Percentiles rank a stretch among this genome's conserved stretches.
These are phyloP conservation scores for Lachancea dasiensis DNA, from an alignment of 805 yeast genomes.

Conservation along the genomic window DNA sequence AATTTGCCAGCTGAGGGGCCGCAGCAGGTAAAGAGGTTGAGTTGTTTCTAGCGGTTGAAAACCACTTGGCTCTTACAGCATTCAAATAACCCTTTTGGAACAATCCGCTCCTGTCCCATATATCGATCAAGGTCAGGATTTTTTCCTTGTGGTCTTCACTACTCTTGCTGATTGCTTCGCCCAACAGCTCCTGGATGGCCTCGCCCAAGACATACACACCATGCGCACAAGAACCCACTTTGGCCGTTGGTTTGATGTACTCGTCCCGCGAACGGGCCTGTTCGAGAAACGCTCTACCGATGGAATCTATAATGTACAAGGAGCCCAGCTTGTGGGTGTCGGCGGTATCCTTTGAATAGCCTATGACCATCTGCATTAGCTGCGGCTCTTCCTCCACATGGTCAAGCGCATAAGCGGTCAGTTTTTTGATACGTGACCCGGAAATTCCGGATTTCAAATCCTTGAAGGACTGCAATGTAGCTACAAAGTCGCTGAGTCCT, in stretches of 20 bases:
- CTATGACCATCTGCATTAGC: conserved; percentile 24
- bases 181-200: conserved; percentile 56
- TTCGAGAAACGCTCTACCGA: conserved; percentile 79
- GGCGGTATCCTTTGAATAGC: conserved; percentile 63
- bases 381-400: conserved; percentile 43
- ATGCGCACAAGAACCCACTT: conserved; percentile 67
- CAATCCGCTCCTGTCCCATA: conserved; percentile 85
- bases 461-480: conserved; percentile 38
- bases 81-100: conserved; percentile 55
- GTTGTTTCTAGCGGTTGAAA: conserved; percentile 28
- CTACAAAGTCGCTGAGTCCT: conserved; percentile 33
- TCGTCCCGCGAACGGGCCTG: conserved; percentile 56
- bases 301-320: conserved; percentile 85
- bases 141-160: conserved; percentile 60
- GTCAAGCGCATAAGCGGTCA: conserved; percentile 70
- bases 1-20: conserved; percentile 38
- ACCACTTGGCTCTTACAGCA: conserved; percentile 52
- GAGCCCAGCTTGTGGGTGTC: conserved; percentile 84
- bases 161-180: conserved; percentile 53
- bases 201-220: conserved; percentile 63
- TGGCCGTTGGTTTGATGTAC: conserved; percentile 43
- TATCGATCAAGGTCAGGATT: conserved; percentile 76
- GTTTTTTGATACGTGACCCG: conserved; percentile 85
- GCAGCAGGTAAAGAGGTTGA: conserved; percentile 37
- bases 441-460: conserved; percentile 83